These are phyloP conservation scores for Hysterangium stoloniferum DNA, from an alignment of 768 basidiomycete species.

Conservation along the genomic window DNA sequence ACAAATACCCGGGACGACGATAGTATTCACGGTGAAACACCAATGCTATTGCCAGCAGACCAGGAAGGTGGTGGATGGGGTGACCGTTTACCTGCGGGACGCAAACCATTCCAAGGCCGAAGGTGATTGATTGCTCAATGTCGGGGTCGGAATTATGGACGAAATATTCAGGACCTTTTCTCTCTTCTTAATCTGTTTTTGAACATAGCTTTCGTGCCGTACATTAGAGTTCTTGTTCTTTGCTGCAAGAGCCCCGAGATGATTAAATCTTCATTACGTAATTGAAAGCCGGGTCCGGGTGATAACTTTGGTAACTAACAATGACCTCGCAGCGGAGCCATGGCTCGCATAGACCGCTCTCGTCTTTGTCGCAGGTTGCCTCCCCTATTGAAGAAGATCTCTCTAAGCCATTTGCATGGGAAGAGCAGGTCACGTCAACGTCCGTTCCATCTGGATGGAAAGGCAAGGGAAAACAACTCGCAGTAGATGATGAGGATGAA, in stretches of 20 bases:
- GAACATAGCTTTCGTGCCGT: too few species aligned
- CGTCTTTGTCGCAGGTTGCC: slow-evolving; percentile 30
- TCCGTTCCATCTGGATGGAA: slow-evolving; percentile 17
- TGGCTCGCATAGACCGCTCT: slow-evolving; percentile 16
- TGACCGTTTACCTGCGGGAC: neutral
- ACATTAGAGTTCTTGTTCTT: too few species aligned
- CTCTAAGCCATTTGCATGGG: slow-evolving; percentile 4
- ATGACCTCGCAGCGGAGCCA: slow-evolving; percentile 1
- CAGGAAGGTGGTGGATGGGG: slow-evolving; percentile 2
- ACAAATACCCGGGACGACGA: too few species aligned
- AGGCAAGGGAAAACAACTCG: slow-evolving; percentile 27
- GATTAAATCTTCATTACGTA: neutral
- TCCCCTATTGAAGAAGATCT: slow-evolving; percentile 42
- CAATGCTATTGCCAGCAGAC: slow-evolving; percentile 3
- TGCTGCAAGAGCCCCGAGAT: too few species aligned
- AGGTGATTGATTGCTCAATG: too few species aligned
- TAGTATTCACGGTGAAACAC: slow-evolving; percentile 10
- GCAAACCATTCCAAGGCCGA: too few species aligned
- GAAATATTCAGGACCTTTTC: neutral
- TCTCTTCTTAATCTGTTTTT: neutral
- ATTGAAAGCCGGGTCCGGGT: neutral
- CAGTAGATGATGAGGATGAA: slow-evolving; percentile 18
- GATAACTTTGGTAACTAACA: neutral
- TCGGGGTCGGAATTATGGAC: too few species aligned
- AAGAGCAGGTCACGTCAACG: slow-evolving; percentile 24